Base-by-base conservation (phyloP, 108 stramenopile genomes). In the Cyclotella cryptica region DNA sequence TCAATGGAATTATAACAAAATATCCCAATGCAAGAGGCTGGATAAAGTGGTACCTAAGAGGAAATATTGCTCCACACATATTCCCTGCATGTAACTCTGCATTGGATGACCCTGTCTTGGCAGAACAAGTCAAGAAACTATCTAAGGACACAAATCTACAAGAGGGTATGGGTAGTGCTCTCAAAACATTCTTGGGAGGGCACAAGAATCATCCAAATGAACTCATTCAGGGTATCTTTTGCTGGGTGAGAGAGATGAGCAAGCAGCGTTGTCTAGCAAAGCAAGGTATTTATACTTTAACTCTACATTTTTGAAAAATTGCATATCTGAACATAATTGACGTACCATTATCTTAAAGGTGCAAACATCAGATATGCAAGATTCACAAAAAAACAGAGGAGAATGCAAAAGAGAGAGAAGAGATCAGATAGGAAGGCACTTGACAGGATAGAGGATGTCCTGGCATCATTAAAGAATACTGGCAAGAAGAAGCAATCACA, bases 31-130 rank as follows among this genome's bases (percentile, higher is more conserved):
- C 52, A 53, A 19, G n/a, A 7, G 52, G 52, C 19, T 53, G 52
- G 52, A 53, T 53, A 10, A 53, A 53, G 19, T 53, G 52, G 52
- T 53, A 53, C 19, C 18, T 53, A n/a, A 53, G 52, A 19, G 18
- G 19, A 10, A n/a, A 19, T 7, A n/a, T 53, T 18, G 52, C 52
- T 19, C 52, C 52, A 18, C n/a, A n/a, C 18, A 19, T 53, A 12
- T 53, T 53, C 19, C 52, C 52, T n/a, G 52, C 52, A 53, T 53
- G 52, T 53, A 53, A 53, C n/a, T 53, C 52, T n/a, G 18, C 19
- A 7, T 6, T 6, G 19, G n/a, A 53, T 19, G 52, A 53, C n/a
- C 6, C 7, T n/a, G 6, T n/a, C 7, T n/a, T 53, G n/a, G 18
- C 6, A 6, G 18, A 53, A 19, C 10, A 19, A 18, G 7, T 53